A percentile compares a stretch with the other conserved stretches of the same genome.
Conservation (phyloP, 2,329 filamentous ascomycete genomes). For the Colletotrichum sp. region DNA sequence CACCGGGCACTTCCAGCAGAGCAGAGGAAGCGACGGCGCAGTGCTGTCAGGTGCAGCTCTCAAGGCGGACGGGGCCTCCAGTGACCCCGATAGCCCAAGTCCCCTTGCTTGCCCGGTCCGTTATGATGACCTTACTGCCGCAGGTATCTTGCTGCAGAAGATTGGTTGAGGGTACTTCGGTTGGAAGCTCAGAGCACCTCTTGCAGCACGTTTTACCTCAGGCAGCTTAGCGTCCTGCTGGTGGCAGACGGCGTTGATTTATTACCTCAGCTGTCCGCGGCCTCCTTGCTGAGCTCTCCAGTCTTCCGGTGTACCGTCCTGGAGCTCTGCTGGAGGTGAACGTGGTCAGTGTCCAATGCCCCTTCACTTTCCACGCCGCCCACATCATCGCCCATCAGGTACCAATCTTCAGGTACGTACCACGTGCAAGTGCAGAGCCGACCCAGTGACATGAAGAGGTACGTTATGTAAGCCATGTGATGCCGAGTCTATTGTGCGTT, state of each 20-base stretch:
- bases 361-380: not conserved
- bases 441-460: not conserved
- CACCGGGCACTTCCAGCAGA: not conserved
- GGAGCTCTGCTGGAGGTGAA: not conserved
- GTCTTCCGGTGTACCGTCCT: not conserved
- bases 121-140: not conserved
- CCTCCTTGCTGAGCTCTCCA: not conserved
- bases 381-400: not conserved
- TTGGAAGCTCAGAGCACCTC: not conserved
- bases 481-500: not conserved
- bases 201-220: not conserved
- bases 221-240: not conserved
- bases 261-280: not conserved
- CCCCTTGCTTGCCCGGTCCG: not conserved
- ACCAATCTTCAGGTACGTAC: not conserved
- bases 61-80: not conserved
- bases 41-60: slow-evolving; percentile 4
- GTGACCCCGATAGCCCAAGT: not conserved
- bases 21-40: not conserved
- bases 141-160: not conserved
- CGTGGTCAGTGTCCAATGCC: not conserved
- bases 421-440: not conserved
- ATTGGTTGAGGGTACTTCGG: not conserved
- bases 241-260: not conserved
- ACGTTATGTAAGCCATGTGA: slow-evolving; percentile 2